Base-by-base conservation (phyloP, 164 flowering plant genomes). In the Litsea cubeba region DNA sequence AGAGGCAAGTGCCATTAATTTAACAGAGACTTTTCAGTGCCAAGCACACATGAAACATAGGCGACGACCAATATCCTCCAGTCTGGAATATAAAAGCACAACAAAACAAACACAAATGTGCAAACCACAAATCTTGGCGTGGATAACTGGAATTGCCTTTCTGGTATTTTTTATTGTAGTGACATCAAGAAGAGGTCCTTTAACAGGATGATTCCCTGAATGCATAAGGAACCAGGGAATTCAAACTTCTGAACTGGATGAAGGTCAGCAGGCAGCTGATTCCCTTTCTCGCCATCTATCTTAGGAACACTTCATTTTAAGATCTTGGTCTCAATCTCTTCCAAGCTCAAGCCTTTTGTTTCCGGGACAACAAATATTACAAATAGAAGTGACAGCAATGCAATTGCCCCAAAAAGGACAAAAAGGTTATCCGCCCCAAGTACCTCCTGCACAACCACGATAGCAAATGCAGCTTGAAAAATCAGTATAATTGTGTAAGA, bases 321-420 rank as follows among this genome's bases (percentile, higher is more conserved):
- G 57, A 89, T 66, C 70, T 89, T 86, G 51, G 90, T 75, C 79
- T 89, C 92, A 68, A 89, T 89, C 58, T 89, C 89, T 76, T 89
- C 92, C 85, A 89, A 79, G 78, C 83, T 91, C 83, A 95, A 76
- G n/a, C 99, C 98, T 89, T 95, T 95, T 35, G 98, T 95, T 81
- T 93, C 98, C 1, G 99, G 98, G 62, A 95, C 96, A 24, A 32
- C 2, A 35, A 83, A 69, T 4, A 85, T 58, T 3, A 87, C 86
- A 63, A 91, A 95, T 25, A 85, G 40, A 49, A 95, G 90, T 3
- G 98, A 81, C 18, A 86, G 25, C 81, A 95, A 71, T 15, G 97
- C 96, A 74, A 95, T 88, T 5, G 78, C 94, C 15, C 85, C 97
- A 65, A 93, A 95, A 2, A 95, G 87, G 46, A 93, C 87, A 81